A percentile compares a stretch with the other conserved stretches of the same genome.
Conservation (phyloP, 805 yeast genomes). For the Candida insectorum region DNA sequence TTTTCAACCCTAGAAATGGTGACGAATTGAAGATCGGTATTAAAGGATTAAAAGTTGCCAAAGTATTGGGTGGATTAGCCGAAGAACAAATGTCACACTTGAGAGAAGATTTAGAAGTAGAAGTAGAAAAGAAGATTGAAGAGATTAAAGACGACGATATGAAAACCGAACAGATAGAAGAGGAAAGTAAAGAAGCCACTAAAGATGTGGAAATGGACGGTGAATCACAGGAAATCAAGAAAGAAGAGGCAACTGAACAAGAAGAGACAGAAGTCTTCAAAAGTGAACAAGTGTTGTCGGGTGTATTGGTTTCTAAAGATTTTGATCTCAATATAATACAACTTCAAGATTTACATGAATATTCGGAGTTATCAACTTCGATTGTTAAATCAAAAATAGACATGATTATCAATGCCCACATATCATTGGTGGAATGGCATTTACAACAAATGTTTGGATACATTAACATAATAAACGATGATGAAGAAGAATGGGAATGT, state of each 20-base stretch:
- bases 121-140: slow-evolving; percentile 42
- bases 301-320: slow-evolving; percentile 87
- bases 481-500: slow-evolving; percentile 42
- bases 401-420: slow-evolving; percentile 73
- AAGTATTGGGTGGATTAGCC: slow-evolving; percentile 56
- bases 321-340: slow-evolving; percentile 82
- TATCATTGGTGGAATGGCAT: slow-evolving; percentile 83
- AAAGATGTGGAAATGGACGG: slow-evolving; percentile 11
- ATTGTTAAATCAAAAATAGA: slow-evolving; percentile 79
- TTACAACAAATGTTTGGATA: slow-evolving; percentile 93
- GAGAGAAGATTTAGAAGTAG: slow-evolving; percentile 54
- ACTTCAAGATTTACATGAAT: slow-evolving; percentile 84
- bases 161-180: slow-evolving; percentile 9
- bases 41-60: slow-evolving; percentile 81
- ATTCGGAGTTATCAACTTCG: slow-evolving; percentile 81
- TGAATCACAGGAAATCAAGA: slow-evolving; percentile 8
- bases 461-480: slow-evolving; percentile 61
- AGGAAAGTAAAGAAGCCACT: slow-evolving; percentile 39
- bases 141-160: slow-evolving; percentile 23
- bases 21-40: slow-evolving; percentile 73
- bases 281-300: slow-evolving; percentile 52
- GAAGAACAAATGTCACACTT: slow-evolving; percentile 35
- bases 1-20: slow-evolving; percentile 90
- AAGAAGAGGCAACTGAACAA: slow-evolving; percentile 5
- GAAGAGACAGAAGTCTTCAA: slow-evolving; percentile 11